Evolutionary conservation across 805 yeast species (phyloP).

Genomic region (Jamesozyma piceae): DNA sequence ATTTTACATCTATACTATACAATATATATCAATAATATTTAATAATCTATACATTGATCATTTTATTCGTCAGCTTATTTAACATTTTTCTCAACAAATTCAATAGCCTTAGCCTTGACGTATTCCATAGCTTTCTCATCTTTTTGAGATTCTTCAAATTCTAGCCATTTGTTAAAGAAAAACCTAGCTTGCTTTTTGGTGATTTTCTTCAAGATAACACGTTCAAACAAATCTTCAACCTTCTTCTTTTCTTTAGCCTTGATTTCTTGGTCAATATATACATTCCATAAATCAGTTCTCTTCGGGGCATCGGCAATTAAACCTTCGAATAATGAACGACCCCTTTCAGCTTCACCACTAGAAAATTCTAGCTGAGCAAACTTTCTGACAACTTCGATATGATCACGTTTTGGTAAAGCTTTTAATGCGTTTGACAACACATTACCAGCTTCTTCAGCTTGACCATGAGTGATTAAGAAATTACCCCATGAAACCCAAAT

Average conservation of each 20-base stretch:
- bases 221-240: constrained; percentile 73
- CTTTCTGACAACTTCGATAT: constrained; percentile 72
- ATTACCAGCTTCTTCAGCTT: constrained; percentile 53
- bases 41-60: background rate
- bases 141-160: constrained; percentile 59
- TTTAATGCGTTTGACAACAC: constrained; percentile 68
- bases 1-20: constrained; percentile 3
- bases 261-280: constrained; percentile 87
- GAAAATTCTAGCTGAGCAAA: constrained; percentile 82
- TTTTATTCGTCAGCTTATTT: constrained; percentile 3
- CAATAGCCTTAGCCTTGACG: constrained; percentile 85
- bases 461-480: constrained; percentile 53
- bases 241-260: constrained; percentile 56
- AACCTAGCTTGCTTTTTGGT: constrained; percentile 86
- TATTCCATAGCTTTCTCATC: constrained; percentile 67
- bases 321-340: constrained; percentile 90
- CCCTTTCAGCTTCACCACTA: constrained; percentile 89
- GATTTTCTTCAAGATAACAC: constrained; percentile 58
- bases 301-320: constrained; percentile 81
- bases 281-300: constrained; percentile 90
- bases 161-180: constrained; percentile 88
- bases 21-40: background rate
- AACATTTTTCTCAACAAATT: constrained; percentile 41
- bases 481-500: constrained; percentile 82
- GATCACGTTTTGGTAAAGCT: constrained; percentile 59